A percentile compares a stretch with the other conserved stretches of the same genome.
Evolutionary conservation across 2,329 filamentous ascomycete species (phyloP).

Genomic region (Xylaria sp.): DNA sequence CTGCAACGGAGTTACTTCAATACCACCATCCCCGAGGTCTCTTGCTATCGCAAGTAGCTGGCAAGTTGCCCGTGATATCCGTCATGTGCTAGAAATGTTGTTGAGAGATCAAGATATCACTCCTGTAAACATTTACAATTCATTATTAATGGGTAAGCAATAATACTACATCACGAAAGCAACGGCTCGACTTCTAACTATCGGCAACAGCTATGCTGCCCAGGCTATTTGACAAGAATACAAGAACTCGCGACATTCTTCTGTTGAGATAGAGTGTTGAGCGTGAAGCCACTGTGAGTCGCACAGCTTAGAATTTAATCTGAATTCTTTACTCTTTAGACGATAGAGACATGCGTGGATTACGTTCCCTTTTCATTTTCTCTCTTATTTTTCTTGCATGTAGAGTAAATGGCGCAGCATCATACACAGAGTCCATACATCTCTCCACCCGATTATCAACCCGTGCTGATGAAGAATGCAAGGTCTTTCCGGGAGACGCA

Average conservation of each 20-base stretch:
- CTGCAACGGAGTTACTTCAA: constrained; percentile 22
- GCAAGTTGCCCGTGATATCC: background rate
- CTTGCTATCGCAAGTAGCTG: constrained; percentile 7
- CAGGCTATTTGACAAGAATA: background rate
- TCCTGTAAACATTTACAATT: constrained; percentile 24
- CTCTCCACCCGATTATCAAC: constrained; percentile 24
- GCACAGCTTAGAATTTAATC: background rate
- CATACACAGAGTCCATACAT: constrained; percentile 34
- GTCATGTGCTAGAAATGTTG: background rate
- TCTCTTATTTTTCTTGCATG: constrained; percentile 15
- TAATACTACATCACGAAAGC: background rate
- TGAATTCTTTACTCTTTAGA: background rate
- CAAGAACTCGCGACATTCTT: constrained; percentile 15
- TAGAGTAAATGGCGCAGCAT: constrained; percentile 14
- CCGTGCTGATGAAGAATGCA: constrained; percentile 35
- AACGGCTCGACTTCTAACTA: background rate
- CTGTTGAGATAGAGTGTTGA: background rate
- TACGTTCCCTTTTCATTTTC: constrained; percentile 12
- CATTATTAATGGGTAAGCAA: constrained; percentile 25
- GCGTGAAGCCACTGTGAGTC: background rate
- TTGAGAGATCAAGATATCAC: background rate
- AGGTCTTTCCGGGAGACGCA: constrained; percentile 44
- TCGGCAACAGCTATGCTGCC: background rate
- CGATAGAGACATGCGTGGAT: constrained; percentile 11
- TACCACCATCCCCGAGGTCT: constrained; percentile 16